phyloP scores from a whole-genome alignment of 176 grass and related monocot species.

The Phoenix roebelenii region DNA sequence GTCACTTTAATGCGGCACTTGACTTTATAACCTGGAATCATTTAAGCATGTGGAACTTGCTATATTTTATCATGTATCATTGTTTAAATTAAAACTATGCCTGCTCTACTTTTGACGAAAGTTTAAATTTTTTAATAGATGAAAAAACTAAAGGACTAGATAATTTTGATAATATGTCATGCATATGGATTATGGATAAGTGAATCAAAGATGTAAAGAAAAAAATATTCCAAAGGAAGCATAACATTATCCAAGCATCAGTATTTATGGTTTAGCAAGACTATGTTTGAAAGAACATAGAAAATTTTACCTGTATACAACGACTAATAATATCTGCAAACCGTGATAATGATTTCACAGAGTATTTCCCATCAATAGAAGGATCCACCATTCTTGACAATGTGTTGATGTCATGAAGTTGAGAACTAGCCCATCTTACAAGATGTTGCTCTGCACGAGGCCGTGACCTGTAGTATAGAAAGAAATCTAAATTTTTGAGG shows the following conservation, averaged over 20 bases:
- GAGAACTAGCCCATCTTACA: conserved; percentile 67
- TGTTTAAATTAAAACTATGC: too few species aligned
- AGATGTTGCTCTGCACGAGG: conserved; percentile 56
- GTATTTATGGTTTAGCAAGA: background rate
- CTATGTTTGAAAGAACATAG: background rate
- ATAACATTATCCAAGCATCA: background rate
- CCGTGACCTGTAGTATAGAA: conserved; percentile 35
- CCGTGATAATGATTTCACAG: conserved; percentile 47
- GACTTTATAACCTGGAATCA: too few species aligned
- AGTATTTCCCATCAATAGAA: conserved; percentile 42
- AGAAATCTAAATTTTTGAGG: too few species aligned
- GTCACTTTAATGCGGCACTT: too few species aligned
- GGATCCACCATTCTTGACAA: conserved; percentile 63
- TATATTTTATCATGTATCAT: too few species aligned
- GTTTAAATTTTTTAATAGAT: too few species aligned
- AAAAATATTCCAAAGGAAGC: background rate
- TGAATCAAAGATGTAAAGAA: too few species aligned
- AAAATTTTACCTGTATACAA: conserved; percentile 49
- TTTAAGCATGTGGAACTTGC: too few species aligned
- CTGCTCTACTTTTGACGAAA: too few species aligned
- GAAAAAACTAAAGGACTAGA: too few species aligned
- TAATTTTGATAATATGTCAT: too few species aligned
- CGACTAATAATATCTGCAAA: conserved; percentile 76
- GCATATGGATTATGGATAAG: too few species aligned
- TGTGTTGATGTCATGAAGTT: conserved; percentile 76